Conservation (phyloP, 306 rosid species). For the Corylus americana region DNA sequence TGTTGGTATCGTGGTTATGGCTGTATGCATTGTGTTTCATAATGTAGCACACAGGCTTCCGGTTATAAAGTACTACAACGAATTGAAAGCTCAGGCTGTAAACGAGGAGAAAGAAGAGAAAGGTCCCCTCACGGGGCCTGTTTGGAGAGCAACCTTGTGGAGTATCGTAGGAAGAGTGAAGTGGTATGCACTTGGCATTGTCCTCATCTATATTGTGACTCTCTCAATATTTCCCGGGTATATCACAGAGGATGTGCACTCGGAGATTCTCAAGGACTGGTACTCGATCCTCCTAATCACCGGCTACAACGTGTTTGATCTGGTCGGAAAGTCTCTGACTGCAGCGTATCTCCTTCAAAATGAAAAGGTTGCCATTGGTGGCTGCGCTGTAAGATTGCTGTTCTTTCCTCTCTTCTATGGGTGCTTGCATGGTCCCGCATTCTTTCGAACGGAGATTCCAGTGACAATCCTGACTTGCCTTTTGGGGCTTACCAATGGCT, state of each 20-base stretch:
- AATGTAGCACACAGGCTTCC: constrained; percentile 75
- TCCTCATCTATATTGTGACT: constrained; percentile 74
- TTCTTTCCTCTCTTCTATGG: constrained; percentile 84
- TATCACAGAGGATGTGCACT: constrained; percentile 92
- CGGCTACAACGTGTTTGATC: constrained; percentile 74
- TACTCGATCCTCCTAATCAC: constrained; percentile 70
- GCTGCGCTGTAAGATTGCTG: constrained; percentile 61
- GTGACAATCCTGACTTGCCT: constrained; percentile 67
- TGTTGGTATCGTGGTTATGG: constrained; percentile 64
- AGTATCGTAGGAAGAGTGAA: constrained; percentile 57
- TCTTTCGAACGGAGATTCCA: constrained; percentile 81
- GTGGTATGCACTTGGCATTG: constrained; percentile 74
- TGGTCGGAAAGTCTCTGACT: constrained; percentile 80
- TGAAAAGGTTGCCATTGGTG: constrained; percentile 57
- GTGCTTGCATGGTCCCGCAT: constrained; percentile 79
- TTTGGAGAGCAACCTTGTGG: constrained; percentile 65
- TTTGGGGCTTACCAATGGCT: constrained; percentile 88
- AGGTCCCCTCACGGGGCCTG: constrained; percentile 52
- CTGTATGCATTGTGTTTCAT: constrained; percentile 61
- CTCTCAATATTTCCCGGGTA: constrained; percentile 87
- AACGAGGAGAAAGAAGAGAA: constrained; percentile 48
- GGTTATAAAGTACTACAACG: constrained; percentile 68
- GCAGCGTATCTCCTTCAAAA: constrained; percentile 61
- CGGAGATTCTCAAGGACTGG: constrained; percentile 79
- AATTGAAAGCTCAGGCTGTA: constrained; percentile 59